Evolutionary conservation across 305 asterid genomes (phyloP), one percentile per base, ranked within the genome.

Genomic region (Solanum hybrid): DNA sequence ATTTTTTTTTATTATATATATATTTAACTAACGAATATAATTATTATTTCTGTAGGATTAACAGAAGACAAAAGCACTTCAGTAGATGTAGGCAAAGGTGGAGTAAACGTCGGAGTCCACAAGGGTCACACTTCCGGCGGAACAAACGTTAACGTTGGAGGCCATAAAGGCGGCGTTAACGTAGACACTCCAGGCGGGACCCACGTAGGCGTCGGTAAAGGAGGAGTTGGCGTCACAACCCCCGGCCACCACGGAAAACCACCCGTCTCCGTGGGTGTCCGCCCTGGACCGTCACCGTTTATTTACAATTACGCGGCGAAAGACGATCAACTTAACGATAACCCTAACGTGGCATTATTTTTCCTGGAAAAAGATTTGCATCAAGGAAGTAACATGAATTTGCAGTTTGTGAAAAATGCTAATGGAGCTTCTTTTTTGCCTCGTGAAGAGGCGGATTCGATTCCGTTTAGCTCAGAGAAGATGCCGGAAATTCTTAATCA

Each of bases 341-440:
- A 94, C 90, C 95, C 96, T 24, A 92, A 92, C 87, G 93, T 92
- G 20, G 96, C 97, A 69, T 95, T 95, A 14, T 96, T 97, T 94
- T 96, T 96, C 90, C 77, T 95, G n/a, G 95, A 93, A 73, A 92
- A 93, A 22, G 96, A 95, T 91, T 60, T 97, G 75, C 90, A 89
- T 4, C 78, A 89, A n/a, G 98, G 97, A 89, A 91, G 90, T 56
- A 92, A 56, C 22, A 94, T 96, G 96, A 95, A 85, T 89, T 86
- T 97, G 76, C 94, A 94, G 0, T 96, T 96, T 93, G 84, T 92
- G 86, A 90, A 88, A 89, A 89, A 91, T 4, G 27, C 92, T 42
- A 84, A 51, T 10, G 88, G 64, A 10, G 92, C 95, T 20, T 51
- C 91, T 13, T 94, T 97, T 88, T 89, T 97, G 88, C 97, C 98